Evolutionary conservation across 805 yeast genomes (phyloP).

Genomic region (Suhomyces canberraensis): DNA sequence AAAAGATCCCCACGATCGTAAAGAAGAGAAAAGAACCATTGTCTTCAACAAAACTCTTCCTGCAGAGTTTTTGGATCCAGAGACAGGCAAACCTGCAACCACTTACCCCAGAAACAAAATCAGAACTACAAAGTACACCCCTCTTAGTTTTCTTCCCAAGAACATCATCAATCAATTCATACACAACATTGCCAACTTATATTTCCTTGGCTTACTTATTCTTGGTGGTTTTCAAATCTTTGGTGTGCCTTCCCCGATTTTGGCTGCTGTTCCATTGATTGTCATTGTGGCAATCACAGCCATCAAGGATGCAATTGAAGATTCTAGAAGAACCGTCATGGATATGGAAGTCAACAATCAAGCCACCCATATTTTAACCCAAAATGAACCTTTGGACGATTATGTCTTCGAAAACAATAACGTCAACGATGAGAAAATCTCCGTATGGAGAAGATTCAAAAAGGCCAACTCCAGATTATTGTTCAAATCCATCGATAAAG

Average conservation of each 20-base stretch:
- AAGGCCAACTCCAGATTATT: slow-evolving; percentile 41
- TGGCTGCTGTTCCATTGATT: slow-evolving; percentile 74
- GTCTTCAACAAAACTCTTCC: slow-evolving; percentile 64
- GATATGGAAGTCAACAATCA: slow-evolving; percentile 79
- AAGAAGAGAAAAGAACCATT: slow-evolving; percentile 41
- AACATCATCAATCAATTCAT: slow-evolving; percentile 72
- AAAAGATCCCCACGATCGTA: slow-evolving; percentile 31
- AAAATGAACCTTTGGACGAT: slow-evolving; percentile 29
- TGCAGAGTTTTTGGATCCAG: slow-evolving; percentile 50
- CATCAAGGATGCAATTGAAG: slow-evolving; percentile 77
- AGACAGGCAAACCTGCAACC: slow-evolving; percentile 55
- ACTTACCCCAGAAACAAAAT: slow-evolving; percentile 86
- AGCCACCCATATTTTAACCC: slow-evolving; percentile 57
- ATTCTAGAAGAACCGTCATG: slow-evolving; percentile 66
- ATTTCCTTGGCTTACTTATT: slow-evolving; percentile 75
- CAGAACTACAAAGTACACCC: slow-evolving; percentile 93
- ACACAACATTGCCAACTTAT: slow-evolving; percentile 79
- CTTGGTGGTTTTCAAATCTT: slow-evolving; percentile 69
- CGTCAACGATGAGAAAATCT: slow-evolving; percentile 59
- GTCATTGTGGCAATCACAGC: slow-evolving; percentile 76
- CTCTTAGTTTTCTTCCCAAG: slow-evolving; percentile 83
- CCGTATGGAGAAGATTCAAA: slow-evolving; percentile 68
- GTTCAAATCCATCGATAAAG: slow-evolving; percentile 23
- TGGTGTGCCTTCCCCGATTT: slow-evolving; percentile 77
- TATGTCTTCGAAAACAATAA: slow-evolving; percentile 48